Evolutionary conservation across 805 yeast genomes (phyloP).

Genomic region (Danielia reshetovae): DNA sequence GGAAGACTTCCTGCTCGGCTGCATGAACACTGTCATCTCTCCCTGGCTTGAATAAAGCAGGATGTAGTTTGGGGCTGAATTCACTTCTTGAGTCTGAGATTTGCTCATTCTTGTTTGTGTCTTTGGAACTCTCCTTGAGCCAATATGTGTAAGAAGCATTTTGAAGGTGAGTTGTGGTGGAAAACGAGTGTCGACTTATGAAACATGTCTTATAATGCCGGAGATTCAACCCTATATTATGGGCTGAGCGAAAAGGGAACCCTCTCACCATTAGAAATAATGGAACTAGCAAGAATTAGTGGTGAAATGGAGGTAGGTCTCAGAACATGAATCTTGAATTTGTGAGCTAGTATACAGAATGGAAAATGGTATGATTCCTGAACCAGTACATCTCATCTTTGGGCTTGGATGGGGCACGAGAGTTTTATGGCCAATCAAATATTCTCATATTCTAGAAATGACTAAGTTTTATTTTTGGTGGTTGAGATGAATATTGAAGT

Average conservation of each 20-base stretch:
- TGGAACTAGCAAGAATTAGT: neutral
- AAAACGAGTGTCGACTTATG: constrained; percentile 14
- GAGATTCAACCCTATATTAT: constrained; percentile 13
- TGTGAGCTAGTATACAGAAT: too few relatives aligned
- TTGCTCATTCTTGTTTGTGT: neutral
- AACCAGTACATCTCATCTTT: too few relatives aligned
- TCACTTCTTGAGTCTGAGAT: neutral
- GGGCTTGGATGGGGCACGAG: too few relatives aligned
- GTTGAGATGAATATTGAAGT: too few relatives aligned
- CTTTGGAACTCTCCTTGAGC: constrained; percentile 13
- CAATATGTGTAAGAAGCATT: constrained; percentile 15
- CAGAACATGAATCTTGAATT: too few relatives aligned
- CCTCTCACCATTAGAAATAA: constrained; percentile 13
- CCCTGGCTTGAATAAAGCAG: too few relatives aligned
- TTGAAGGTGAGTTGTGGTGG: constrained; percentile 14
- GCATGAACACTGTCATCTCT: constrained; percentile 1
- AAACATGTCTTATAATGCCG: constrained; percentile 12
- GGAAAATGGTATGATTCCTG: constrained; percentile 1
- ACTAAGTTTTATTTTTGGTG: too few relatives aligned
- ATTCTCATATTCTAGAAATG: too few relatives aligned
- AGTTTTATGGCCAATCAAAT: too few relatives aligned
- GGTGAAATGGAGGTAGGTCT: too few relatives aligned
- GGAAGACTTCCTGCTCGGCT: constrained; percentile 13
- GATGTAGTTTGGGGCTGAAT: neutral
- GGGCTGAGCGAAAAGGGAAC: constrained; percentile 11